Base-by-base conservation (phyloP, 2,329 filamentous ascomycete genomes). In the Fusarium cyanostomum region DNA sequence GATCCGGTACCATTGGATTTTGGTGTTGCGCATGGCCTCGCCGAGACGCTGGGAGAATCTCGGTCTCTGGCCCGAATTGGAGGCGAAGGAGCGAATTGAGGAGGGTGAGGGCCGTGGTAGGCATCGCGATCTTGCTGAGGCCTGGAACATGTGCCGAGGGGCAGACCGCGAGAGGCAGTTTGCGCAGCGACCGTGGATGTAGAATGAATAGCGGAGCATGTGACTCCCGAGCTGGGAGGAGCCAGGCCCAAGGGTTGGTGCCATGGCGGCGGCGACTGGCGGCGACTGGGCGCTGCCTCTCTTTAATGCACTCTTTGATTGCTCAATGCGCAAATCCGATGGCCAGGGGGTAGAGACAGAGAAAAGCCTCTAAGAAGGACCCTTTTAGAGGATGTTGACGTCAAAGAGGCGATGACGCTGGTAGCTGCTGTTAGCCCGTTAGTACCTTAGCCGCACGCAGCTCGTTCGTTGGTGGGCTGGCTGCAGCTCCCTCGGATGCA, bases 1-100 rank as follows among this genome's bases (percentile, higher is more conserved):
- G 68, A 97, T 96, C 42, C 91, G 92, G 77, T 93, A 92, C 94
- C 94, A 97, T 80, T 91, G 87, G 61, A 95, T 84, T 75, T 82
- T 86, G 64, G 79, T 81, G 66, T 81, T 82, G 62, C 77, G 79
- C 49, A 83, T 74, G 37, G 82, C 82, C 56, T 79, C 78, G 24
- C 82, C 78, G 53, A 86, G 77, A 26, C 82, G 80, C 44, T 82
- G 80, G 27, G 82, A 80, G 74, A 86, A 85, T 56, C 79, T 78
- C 33, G 78, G 81, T 62, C 80, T 75, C 61, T 79, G 79, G 52
- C 79, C 79, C 37, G 81, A 77, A 65, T 66, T 68, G 55, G 74
- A 75, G 31, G 76, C 71, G 28, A 75, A 77, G 44, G 57, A 67
- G 39, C 75, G 75, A 44, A 68, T 55, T 34, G 68, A 70, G 45